Conservation (phyloP, 805 yeast genomes). For the Naumovozyma castellii region DNA sequence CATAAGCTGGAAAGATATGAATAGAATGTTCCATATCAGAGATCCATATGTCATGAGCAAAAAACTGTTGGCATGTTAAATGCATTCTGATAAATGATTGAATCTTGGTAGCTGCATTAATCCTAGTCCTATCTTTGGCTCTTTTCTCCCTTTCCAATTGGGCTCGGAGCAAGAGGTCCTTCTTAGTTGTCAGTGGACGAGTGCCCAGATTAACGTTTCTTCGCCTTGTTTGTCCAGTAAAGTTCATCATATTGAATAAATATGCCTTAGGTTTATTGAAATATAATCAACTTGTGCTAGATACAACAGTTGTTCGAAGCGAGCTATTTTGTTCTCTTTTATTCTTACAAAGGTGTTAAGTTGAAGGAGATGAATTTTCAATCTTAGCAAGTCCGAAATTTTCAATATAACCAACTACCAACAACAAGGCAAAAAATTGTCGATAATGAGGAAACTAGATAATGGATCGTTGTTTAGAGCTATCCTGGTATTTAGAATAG, state of each 20-base stretch:
- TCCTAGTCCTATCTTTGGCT: slow-evolving; percentile 43
- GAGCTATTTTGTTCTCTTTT: too few relatives aligned
- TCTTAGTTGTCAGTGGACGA: slow-evolving; percentile 32
- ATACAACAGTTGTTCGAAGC: too few relatives aligned
- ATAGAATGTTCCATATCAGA: not conserved
- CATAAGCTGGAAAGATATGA: slow-evolving; percentile 28
- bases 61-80: slow-evolving; percentile 26
- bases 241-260: slow-evolving; percentile 39
- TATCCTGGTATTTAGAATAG: slow-evolving; percentile 37
- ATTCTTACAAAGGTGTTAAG: too few relatives aligned
- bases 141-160: slow-evolving; percentile 57
- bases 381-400: too few relatives aligned
- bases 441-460: too few relatives aligned
- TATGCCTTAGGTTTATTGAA: not conserved
- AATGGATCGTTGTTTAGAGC: slow-evolving; percentile 5
- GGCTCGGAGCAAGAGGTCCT: slow-evolving; percentile 49
- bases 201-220: slow-evolving; percentile 53
- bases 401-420: too few relatives aligned
- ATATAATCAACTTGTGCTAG: too few relatives aligned
- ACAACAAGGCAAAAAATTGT: too few relatives aligned
- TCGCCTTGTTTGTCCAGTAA: slow-evolving; percentile 55
- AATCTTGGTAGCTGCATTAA: slow-evolving; percentile 40
- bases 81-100: slow-evolving; percentile 41
- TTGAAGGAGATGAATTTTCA: too few relatives aligned
- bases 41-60: slow-evolving; percentile 18